Percentiles rank a stretch among this genome's conserved stretches.
phyloP scores from a whole-genome alignment of 1,284 basidiomycete species.

The Inonotus obliquus region DNA sequence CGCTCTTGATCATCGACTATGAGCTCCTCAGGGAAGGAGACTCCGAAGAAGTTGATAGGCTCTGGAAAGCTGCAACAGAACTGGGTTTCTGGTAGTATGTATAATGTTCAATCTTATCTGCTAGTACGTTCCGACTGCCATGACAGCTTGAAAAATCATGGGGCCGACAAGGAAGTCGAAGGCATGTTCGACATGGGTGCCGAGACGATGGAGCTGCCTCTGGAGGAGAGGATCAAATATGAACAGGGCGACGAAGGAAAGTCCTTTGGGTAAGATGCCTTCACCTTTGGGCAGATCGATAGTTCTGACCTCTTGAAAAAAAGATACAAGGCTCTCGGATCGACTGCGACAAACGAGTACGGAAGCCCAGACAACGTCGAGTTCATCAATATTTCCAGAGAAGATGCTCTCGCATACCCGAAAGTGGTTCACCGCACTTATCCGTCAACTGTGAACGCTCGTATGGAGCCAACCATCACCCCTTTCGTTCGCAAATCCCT shows the following conservation, averaged over 20 bases:
- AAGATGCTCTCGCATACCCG: constrained; percentile 59
- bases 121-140: not conserved
- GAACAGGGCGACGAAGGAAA: constrained; percentile 62
- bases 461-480: constrained; percentile 43
- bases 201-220: constrained; percentile 51
- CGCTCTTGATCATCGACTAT: constrained; percentile 48
- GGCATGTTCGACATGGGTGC: constrained; percentile 58
- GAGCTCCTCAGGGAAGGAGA: constrained; percentile 36
- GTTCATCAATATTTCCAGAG: constrained; percentile 64
- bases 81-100: constrained; percentile 55
- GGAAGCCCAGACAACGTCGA: constrained; percentile 54
- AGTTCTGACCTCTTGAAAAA: not conserved
- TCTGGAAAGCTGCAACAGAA: constrained; percentile 50
- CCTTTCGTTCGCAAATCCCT: constrained; percentile 58
- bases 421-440: constrained; percentile 47
- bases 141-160: constrained; percentile 57
- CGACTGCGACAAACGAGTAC: constrained; percentile 60
- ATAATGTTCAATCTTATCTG: not conserved
- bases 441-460: constrained; percentile 45
- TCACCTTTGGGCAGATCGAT: no score
- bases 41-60: constrained; percentile 35
- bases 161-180: constrained; percentile 43
- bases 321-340: constrained; percentile 63
- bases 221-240: constrained; percentile 58
- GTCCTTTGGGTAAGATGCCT: constrained; percentile 48